Conservation (phyloP, 495 filamentous ascomycete species). For the Hyaloscypha hepaticicola region DNA sequence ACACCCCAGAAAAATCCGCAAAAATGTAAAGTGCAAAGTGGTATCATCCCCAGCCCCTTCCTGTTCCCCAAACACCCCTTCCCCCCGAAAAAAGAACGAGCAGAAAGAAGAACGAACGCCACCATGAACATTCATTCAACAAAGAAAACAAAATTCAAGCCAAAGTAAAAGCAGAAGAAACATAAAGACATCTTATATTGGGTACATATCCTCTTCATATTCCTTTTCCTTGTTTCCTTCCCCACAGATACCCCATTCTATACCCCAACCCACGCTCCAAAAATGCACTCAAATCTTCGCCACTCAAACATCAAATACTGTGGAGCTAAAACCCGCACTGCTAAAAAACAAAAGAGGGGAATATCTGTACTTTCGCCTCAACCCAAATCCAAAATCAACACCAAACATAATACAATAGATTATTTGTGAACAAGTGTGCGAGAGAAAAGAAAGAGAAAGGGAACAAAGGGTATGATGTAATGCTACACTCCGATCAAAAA, state of each 20-base stretch:
- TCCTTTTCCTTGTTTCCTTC: not conserved
- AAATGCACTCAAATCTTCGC: not conserved
- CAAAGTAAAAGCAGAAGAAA: not conserved
- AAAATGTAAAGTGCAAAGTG: not conserved
- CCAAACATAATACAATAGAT: not conserved
- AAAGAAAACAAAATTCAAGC: not conserved
- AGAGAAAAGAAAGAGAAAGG: too few relatives aligned
- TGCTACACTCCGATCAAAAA: too few relatives aligned
- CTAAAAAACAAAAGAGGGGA: not conserved
- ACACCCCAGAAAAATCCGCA: not conserved
- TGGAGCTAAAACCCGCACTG: not conserved
- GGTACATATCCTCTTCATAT: slow-evolving; percentile 6
- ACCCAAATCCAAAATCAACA: not conserved
- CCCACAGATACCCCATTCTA: not conserved
- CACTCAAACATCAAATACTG: not conserved
- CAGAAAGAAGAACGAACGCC: too few relatives aligned
- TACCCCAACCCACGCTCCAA: not conserved
- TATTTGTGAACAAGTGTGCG: too few relatives aligned
- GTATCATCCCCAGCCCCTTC: not conserved
- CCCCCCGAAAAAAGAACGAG: not conserved
- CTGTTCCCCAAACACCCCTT: not conserved
- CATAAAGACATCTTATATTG: slow-evolving; percentile 5
- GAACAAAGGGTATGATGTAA: too few relatives aligned
- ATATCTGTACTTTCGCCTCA: slow-evolving; percentile 20
- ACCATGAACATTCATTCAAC: not conserved